These are phyloP conservation scores for Trametes cubensis DNA, from an alignment of 768 basidiomycete genomes.

Conservation along the genomic window DNA sequence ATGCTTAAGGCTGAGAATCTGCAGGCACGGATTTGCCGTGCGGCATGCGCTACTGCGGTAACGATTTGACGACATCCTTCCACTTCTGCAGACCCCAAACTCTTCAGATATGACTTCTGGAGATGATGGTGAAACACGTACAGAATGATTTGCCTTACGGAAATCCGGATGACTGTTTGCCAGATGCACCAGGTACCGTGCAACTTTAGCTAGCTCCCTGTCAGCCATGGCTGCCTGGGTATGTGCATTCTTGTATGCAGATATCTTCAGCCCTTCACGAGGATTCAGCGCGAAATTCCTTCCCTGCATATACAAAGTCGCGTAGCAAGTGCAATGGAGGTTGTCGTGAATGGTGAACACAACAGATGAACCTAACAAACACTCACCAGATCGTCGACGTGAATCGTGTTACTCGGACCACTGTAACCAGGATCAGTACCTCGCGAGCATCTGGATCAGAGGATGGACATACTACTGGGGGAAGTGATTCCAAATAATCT, in stretches of 20 bases:
- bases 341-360: neutral
- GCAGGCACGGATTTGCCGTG: too few species aligned
- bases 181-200: constrained; percentile 66
- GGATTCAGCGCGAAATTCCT: constrained; percentile 91
- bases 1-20: too few species aligned
- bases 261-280: constrained; percentile 79
- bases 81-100: constrained; percentile 43
- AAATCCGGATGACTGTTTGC: constrained; percentile 59
- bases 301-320: constrained; percentile 42
- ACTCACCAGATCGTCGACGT: constrained; percentile 81
- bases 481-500: constrained; percentile 88
- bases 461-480: constrained; percentile 63
- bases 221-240: constrained; percentile 65
- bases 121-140: constrained; percentile 33
- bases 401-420: constrained; percentile 74
- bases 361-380: neutral
- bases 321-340: neutral
- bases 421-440: constrained; percentile 37
- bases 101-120: neutral
- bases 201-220: constrained; percentile 67
- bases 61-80: constrained; percentile 49
- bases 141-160: constrained; percentile 66
- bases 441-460: constrained; percentile 21
- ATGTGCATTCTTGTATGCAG: constrained; percentile 79
- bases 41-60: constrained; percentile 29